Evolutionary conservation across 140 eudicot species (phyloP).

Genomic region (Bidens hawaiensis): DNA sequence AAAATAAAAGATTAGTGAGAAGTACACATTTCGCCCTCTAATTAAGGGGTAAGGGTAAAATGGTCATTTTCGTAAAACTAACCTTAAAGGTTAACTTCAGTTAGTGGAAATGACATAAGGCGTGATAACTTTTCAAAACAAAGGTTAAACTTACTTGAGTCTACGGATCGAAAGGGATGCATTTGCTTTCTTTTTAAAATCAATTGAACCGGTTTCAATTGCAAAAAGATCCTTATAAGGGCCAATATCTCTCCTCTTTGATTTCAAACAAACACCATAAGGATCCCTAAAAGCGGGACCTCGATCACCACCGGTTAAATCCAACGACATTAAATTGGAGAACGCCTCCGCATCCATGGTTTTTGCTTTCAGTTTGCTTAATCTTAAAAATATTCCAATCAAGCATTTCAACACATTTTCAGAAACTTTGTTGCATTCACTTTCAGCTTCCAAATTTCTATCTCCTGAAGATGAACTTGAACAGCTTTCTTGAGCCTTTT

Average conservation of each 20-base stretch:
- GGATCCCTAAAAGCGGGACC: constrained; percentile 66
- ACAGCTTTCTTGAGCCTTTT: constrained; percentile 55
- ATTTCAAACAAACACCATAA: constrained; percentile 41
- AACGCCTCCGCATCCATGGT: constrained; percentile 48
- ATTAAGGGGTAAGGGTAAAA: too few species aligned
- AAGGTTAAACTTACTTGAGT: constrained; percentile 82
- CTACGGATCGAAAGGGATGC: constrained; percentile 69
- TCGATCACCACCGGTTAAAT: constrained; percentile 26
- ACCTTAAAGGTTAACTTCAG: too few species aligned
- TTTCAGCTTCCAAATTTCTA: constrained; percentile 45
- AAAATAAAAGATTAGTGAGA: too few species aligned
- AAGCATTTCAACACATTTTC: constrained; percentile 75
- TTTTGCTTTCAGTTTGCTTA: constrained; percentile 60
- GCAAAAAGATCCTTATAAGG: constrained; percentile 49
- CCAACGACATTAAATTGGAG: constrained; percentile 39
- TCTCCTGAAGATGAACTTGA: constrained; percentile 58
- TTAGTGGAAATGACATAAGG: too few species aligned
- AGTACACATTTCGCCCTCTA: too few species aligned
- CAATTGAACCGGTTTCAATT: constrained; percentile 65
- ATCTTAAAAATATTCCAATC: constrained; percentile 53
- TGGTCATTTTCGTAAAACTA: too few species aligned
- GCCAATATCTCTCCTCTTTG: constrained; percentile 68
- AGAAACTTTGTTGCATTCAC: constrained; percentile 63
- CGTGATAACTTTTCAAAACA: too few species aligned
- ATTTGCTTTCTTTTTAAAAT: constrained; percentile 58